These are phyloP conservation scores for Phaeolepiota aurea DNA, from an alignment of 768 basidiomycete species.

Conservation along the genomic window DNA sequence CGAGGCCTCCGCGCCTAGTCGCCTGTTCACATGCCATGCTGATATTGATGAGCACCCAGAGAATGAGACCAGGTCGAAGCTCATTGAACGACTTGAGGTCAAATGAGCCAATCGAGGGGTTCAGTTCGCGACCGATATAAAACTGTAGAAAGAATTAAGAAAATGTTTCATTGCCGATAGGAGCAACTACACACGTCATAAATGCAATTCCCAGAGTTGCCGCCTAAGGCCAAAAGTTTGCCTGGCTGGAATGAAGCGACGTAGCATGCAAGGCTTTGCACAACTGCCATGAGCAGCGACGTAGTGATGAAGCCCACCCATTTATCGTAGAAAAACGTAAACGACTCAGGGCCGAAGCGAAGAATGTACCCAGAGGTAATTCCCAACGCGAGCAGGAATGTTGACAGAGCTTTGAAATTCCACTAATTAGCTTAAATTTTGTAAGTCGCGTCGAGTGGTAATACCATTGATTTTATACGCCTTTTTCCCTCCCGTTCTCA, in stretches of 20 bases:
- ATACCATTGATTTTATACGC: conserved; percentile 94
- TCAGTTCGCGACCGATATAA: conserved; percentile 91
- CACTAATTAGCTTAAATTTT: too few species aligned
- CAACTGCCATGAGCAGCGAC: conserved; percentile 64
- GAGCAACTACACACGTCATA: conserved; percentile 70
- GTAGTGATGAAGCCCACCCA: conserved; percentile 88
- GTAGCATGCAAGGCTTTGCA: conserved; percentile 71
- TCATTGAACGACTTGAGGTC: conserved; percentile 73
- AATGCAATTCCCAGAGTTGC: conserved; percentile 78
- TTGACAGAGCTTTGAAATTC: conserved; percentile 89
- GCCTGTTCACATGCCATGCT: conserved; percentile 91
- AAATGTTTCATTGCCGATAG: neutral
- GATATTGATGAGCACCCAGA: conserved; percentile 88
- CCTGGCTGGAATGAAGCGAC: conserved; percentile 57
- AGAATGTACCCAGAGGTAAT: conserved; percentile 60
- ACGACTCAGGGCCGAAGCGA: conserved; percentile 66
- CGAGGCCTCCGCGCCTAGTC: conserved; percentile 61
- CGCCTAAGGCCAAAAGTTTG: conserved; percentile 82
- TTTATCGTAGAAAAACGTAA: conserved; percentile 88
- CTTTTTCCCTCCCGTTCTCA: conserved; percentile 72
- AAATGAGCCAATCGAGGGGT: conserved; percentile 74
- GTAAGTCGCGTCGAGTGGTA: too few species aligned
- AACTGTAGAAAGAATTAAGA: conserved; percentile 63
- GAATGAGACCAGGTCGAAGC: conserved; percentile 82
- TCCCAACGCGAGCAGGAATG: conserved; percentile 76